A percentile compares a stretch with the other conserved stretches of the same genome.
Conservation (phyloP, 2,329 filamentous ascomycete genomes). For the Fusarium austroafricanum region DNA sequence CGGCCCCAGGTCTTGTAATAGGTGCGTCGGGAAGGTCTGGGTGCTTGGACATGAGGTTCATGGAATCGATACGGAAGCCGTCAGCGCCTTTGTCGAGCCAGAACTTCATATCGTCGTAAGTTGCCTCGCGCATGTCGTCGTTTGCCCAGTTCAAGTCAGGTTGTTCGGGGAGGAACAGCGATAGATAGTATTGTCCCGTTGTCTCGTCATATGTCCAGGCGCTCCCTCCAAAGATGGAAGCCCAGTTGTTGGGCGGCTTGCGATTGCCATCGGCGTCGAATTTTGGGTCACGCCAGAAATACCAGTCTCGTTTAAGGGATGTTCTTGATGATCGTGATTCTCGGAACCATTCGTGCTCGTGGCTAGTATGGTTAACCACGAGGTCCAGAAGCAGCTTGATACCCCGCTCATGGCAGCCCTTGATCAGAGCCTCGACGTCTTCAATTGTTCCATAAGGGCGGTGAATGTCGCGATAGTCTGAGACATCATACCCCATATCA, state of each 20-base stretch:
- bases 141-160: constrained; percentile 86
- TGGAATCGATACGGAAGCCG: constrained; percentile 76
- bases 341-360: constrained; percentile 66
- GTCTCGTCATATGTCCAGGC: constrained; percentile 75
- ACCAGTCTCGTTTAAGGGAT: constrained; percentile 66
- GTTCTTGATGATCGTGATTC: constrained; percentile 63
- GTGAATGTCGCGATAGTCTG: constrained; percentile 62
- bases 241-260: constrained; percentile 59
- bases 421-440: constrained; percentile 72
- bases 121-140: constrained; percentile 70
- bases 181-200: constrained; percentile 78
- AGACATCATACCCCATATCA: constrained; percentile 75
- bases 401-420: constrained; percentile 62
- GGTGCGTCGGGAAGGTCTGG: constrained; percentile 65
- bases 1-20: constrained; percentile 49
- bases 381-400: constrained; percentile 46
- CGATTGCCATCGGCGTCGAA: constrained; percentile 51
- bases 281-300: constrained; percentile 63
- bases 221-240: constrained; percentile 53
- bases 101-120: constrained; percentile 77
- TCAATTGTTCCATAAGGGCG: constrained; percentile 70
- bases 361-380: constrained; percentile 49
- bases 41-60: constrained; percentile 72
- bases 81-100: constrained; percentile 79
- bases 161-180: constrained; percentile 77